Base-by-base conservation (phyloP, 2,329 filamentous ascomycete species). In the Orbilia javanica region DNA sequence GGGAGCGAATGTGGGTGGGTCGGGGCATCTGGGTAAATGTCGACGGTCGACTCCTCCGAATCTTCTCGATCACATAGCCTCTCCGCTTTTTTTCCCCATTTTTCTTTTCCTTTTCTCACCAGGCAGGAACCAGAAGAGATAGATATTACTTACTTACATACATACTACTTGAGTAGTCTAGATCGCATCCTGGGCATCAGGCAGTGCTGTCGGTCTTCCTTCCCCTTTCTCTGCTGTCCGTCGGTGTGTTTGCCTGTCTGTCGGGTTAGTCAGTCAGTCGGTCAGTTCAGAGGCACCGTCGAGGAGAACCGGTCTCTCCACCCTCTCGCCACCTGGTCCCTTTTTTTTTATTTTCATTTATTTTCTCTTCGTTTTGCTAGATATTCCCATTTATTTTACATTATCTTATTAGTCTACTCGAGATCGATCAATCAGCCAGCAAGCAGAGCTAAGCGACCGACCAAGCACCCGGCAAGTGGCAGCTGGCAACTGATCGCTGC, bases 281-380 rank as follows among this genome's bases (percentile, higher is more conserved):
- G n/a, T n/a, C n/a, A n/a, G n/a, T n/a, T n/a, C n/a, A n/a, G n/a
- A n/a, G n/a, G n/a, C n/a, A 57, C 27, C 7, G 20, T 50, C 46
- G 46, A 39, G n/a, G n/a, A n/a, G n/a, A n/a, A n/a, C n/a, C n/a
- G n/a, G 36, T 52, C 46, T 50, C 46, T 50, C 46, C 36, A 72
- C 68, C 39, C 8, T 39, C 31, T 44, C 44, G 27, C 46, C 55
- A 50, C 46, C 20, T 50, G 1, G n/a, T 10, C 42, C 18, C 20
- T 20, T 39, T 39, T n/a, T 25, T 8, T 52, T 27, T n/a, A 2
- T 60, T 31, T 36, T 13, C 15, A 42, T 36, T 29, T 20, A n/a
- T 34, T 44, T 48, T 48, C 10, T 48, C 34, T 48, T 48, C 34
- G 8, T 10, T 10, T 36, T 10, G 8, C 34, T 36, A 36, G 8